Evolutionary conservation across 2,329 filamentous ascomycete genomes (phyloP), one percentile per base, ranked within the genome.

Genomic region (Calonectria fujianensis): DNA sequence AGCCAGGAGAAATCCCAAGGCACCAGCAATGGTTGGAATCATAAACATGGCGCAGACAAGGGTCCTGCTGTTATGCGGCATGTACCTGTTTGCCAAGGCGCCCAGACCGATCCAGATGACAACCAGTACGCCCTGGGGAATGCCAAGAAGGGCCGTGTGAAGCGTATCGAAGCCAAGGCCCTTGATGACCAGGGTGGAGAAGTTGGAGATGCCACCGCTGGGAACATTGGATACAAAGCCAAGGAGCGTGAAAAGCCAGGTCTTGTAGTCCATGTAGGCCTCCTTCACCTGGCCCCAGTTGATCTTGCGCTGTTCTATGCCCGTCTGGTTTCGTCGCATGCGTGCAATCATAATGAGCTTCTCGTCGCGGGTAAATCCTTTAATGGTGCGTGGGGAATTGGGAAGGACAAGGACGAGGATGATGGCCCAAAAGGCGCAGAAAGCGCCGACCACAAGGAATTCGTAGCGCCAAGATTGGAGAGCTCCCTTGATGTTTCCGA

Each of bases 381-480:
- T 86, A 18, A 89, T 89, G 1, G 88, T 90, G 27, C 90, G 86
- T 0, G 91, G 91, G 0, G 88, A 89, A 79, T 92, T 90, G 2
- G 91, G 91, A 2, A 93, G 86, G 51, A 91, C 83, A 24, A 91
- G 81, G 52, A 89, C 86, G 80, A 93, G 89, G 14, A 91, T 83
- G 10, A 93, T 86, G 2, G 90, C 92, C 89, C 92, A 94, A 16
- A 86, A 73, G 20, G 89, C 86, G 73, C 91, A 93, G 14, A 93
- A 85, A 1, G 90, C 86, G 10, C 87, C 87, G 5, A 91, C 91
- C n/a, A 94, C 89, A 20, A 94, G 83, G 80, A 94, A 94, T 70
- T 94, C 92, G 76, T 92, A 94, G 79, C 90, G 91, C 92, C 92
- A 94, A 0, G 89, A 90, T 0, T 89, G 86, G 27, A 94, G 85